A percentile compares a stretch with the other conserved stretches of the same genome.
These are phyloP conservation scores for Calonectria naviculata DNA, from an alignment of 2,329 filamentous ascomycete species.

Conservation along the genomic window DNA sequence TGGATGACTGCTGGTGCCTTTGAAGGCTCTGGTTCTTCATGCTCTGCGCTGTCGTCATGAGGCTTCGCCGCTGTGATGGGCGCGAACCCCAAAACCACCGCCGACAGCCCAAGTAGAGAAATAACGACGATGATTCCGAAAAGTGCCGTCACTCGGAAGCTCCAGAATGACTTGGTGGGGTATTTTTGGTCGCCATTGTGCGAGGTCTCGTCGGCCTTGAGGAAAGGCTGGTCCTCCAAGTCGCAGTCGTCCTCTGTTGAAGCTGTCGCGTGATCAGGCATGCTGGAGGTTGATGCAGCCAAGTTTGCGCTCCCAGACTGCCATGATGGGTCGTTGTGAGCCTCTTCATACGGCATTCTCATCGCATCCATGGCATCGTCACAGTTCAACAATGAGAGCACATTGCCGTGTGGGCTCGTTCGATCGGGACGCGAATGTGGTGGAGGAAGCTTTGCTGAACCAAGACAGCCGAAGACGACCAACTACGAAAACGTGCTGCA, in stretches of 20 bases:
- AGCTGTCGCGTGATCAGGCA: background rate
- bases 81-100: conserved; percentile 33
- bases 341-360: conserved; percentile 3
- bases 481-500: background rate
- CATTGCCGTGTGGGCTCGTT: background rate
- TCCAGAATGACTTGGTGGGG: background rate
- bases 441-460: background rate
- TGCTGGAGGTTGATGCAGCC: background rate
- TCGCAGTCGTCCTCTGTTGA: conserved; percentile 14
- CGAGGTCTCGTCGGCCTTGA: background rate
- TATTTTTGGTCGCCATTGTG: background rate
- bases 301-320: background rate
- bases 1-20: conserved; percentile 21
- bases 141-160: conserved; percentile 23
- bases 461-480: background rate
- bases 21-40: conserved; percentile 6
- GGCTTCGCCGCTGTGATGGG: background rate
- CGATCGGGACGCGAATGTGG: background rate
- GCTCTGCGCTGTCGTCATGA: conserved; percentile 1
- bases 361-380: conserved; percentile 18
- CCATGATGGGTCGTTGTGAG: conserved; percentile 7
- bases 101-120: conserved; percentile 37
- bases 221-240: conserved; percentile 23
- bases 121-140: conserved; percentile 36
- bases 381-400: background rate